Base-by-base conservation (phyloP, 2,329 filamentous ascomycete genomes). In the Fusarium nelsonii region DNA sequence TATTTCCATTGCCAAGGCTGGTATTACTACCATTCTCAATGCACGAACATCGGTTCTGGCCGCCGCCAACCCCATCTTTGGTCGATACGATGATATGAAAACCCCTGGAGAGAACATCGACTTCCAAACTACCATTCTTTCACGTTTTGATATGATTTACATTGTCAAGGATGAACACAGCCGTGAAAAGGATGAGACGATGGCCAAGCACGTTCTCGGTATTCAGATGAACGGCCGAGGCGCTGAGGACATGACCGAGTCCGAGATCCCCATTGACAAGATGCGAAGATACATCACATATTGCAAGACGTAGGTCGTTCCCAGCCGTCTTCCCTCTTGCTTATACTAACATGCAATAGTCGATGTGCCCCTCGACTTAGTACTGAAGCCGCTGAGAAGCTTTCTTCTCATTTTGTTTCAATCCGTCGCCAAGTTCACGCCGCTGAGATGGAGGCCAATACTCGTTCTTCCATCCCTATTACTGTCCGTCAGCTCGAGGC, bases 81-180 rank as follows among this genome's bases (percentile, higher is more conserved):
- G 96, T 55, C 91, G 96, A 28, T 99, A 99, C 81, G 96, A 99
- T 78, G 96, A 99, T 76, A 91, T 99, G 84, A 98, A 98, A 80
- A 94, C 92, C 0, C 96, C 96, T 0, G 96, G 96, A 63, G 96
- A 99, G 81, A 99, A 99, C 78, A 99, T 99, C 72, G 96, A 99
- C 81, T 99, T 99, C 81, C 96, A 99, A 77, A 99, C 96, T 0
- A 99, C 96, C 5, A 98, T 99, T 75, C 79, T 99, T 70, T 98
- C 95, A 4, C 92, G 96, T 87, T 99, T 99, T 79, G 96, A 99
- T 80, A 97, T 99, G 93, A 98, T 99, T 71, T 99, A 98, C 84
- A 97, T 99, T 71, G 95, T 99, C 67, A 93, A 92, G 73, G 96
- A 99, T 78, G 94, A 97, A 66, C 96, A 99, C 78, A 93, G 95